phyloP scores from a whole-genome alignment of 1,284 basidiomycete species.

The Leccinum subfulvum region DNA sequence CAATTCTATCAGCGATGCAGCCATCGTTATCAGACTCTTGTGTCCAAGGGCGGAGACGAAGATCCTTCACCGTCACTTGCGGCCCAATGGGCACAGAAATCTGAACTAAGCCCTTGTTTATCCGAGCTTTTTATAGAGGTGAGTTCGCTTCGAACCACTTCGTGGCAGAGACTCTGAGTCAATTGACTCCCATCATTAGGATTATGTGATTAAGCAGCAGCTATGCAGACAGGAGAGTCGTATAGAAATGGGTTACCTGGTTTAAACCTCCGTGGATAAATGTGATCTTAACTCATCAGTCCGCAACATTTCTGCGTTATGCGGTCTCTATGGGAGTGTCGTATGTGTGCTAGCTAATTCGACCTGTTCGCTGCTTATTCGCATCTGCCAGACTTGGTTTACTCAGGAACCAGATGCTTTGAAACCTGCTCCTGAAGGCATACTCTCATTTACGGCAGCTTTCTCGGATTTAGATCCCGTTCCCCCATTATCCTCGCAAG shows the following conservation, averaged over 20 bases:
- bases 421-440: slow-evolving; percentile 60
- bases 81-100: slow-evolving; percentile 83
- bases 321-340: slow-evolving; percentile 83
- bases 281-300: slow-evolving; percentile 75
- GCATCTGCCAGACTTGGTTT: slow-evolving; percentile 77
- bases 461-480: slow-evolving; percentile 45
- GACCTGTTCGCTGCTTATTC: slow-evolving; percentile 8
- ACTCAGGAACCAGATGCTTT: slow-evolving; percentile 64
- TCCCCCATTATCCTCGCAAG: slow-evolving; percentile 49
- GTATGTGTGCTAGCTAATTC: slow-evolving; percentile 46
- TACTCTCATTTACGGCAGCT: slow-evolving; percentile 50
- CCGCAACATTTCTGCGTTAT: slow-evolving; percentile 76
- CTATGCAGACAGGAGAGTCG: slow-evolving; percentile 75
- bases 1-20: slow-evolving; percentile 96
- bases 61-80: slow-evolving; percentile 56
- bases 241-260: slow-evolving; percentile 68
- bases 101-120: slow-evolving; percentile 75
- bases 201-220: slow-evolving; percentile 46
- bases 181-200: slow-evolving; percentile 30
- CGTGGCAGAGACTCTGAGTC: slow-evolving; percentile 4
- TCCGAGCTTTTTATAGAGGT: slow-evolving; percentile 56
- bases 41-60: slow-evolving; percentile 44
- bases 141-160: slow-evolving; percentile 18
- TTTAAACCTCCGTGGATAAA: slow-evolving; percentile 49
- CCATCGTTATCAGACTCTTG: slow-evolving; percentile 79